These are phyloP conservation scores for Triticum urartu DNA, from an alignment of 176 grass and related monocot species.

Conservation along the genomic window DNA sequence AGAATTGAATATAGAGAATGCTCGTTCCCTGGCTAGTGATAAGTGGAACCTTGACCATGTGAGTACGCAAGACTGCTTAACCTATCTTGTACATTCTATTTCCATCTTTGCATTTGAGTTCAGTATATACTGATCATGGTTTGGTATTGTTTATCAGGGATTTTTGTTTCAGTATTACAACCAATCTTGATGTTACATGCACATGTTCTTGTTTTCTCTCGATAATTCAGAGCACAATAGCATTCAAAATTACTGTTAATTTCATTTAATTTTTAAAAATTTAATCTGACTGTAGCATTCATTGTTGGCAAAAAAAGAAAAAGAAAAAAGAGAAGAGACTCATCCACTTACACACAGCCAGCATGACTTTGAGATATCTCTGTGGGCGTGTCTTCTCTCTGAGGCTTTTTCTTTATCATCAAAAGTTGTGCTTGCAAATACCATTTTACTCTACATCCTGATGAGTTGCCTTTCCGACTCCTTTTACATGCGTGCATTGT, in stretches of 20 bases:
- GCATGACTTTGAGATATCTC: not conserved
- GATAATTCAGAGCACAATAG: too few relatives aligned
- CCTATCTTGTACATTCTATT: not conserved
- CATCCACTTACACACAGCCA: too few relatives aligned
- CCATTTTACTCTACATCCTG: not conserved
- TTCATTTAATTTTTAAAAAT: too few relatives aligned
- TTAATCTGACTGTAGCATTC: too few relatives aligned
- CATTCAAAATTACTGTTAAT: too few relatives aligned
- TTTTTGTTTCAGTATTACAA: too few relatives aligned
- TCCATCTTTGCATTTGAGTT: not conserved
- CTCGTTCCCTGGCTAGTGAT: slow-evolving; percentile 69
- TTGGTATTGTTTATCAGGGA: not conserved
- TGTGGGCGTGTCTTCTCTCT: not conserved
- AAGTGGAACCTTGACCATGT: slow-evolving; percentile 82
- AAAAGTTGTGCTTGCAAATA: not conserved
- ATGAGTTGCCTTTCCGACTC: not conserved
- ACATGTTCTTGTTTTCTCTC: too few relatives aligned
- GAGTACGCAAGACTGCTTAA: not conserved
- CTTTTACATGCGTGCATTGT: not conserved
- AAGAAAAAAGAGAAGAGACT: too few relatives aligned
- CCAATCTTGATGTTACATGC: too few relatives aligned
- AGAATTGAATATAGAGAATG: slow-evolving; percentile 70
- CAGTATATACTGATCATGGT: not conserved
- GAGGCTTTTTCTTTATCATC: not conserved
- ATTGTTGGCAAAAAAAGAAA: too few relatives aligned